Evolutionary conservation across 179 eudicot species (phyloP).

Genomic region (Spinacia oleracea): DNA sequence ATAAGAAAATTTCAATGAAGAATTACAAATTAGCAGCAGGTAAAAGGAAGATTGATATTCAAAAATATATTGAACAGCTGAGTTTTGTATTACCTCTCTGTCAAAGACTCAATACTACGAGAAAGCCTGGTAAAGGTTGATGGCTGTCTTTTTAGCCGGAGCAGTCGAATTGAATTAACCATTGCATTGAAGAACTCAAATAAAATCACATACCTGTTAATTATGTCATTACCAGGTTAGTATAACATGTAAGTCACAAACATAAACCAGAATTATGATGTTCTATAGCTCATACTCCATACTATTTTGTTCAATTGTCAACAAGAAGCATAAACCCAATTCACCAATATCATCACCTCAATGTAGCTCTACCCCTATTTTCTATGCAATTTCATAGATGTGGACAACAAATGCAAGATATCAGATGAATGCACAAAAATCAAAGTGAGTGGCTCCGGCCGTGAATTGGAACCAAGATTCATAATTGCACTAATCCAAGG

Average conservation of each 20-base stretch:
- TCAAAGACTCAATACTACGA: conserved; percentile 52
- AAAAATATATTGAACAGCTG: background rate
- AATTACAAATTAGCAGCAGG: background rate
- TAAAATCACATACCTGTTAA: conserved; percentile 28
- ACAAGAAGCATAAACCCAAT: background rate
- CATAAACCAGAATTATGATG: background rate
- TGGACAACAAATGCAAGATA: background rate
- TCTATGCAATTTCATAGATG: background rate
- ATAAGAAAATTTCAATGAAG: background rate
- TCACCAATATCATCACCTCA: background rate
- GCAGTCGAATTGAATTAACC: conserved; percentile 60
- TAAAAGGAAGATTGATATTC: background rate
- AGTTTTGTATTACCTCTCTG: conserved; percentile 49
- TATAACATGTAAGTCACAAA: background rate
- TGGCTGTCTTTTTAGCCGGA: conserved; percentile 40
- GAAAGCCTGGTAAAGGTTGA: conserved; percentile 53
- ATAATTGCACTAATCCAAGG: background rate
- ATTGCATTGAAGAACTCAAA: conserved; percentile 63
- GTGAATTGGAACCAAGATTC: background rate
- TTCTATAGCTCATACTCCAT: background rate
- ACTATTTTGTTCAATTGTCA: background rate
- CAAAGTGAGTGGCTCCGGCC: background rate
- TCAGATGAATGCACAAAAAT: background rate
- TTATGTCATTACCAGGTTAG: background rate
- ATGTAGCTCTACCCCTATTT: background rate